phyloP scores from a whole-genome alignment of 2,329 filamentous ascomycete species.

The Diplodia corticola region DNA sequence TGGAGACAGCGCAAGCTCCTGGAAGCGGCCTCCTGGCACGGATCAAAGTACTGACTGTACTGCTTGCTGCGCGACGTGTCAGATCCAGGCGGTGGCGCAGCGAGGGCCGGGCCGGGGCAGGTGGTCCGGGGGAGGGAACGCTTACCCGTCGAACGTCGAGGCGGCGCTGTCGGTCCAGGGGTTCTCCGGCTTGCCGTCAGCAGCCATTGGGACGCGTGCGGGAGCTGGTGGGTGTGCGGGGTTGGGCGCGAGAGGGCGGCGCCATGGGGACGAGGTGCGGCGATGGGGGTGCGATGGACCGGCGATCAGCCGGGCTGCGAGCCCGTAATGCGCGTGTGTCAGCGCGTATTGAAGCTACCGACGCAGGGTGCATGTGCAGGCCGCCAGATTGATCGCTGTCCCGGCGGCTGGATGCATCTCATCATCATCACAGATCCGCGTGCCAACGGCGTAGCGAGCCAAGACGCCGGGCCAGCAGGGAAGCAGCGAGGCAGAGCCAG shows the following conservation, averaged over 20 bases:
- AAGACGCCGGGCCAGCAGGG: neutral
- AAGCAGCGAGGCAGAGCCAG: too few species aligned
- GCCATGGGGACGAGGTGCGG: constrained; percentile 1
- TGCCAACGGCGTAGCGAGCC: constrained; percentile 13
- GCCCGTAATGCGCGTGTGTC: neutral
- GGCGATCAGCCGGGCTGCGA: neutral
- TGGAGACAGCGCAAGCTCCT: constrained; percentile 85
- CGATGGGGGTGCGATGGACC: neutral
- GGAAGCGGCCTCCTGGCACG: constrained; percentile 88
- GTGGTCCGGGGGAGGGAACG: constrained; percentile 3
- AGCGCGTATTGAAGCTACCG: neutral
- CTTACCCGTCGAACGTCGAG: constrained; percentile 43
- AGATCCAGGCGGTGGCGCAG: neutral
- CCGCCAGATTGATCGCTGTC: constrained; percentile 7
- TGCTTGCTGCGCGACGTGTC: constrained; percentile 63
- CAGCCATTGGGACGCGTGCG: constrained; percentile 19
- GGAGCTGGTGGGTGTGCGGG: constrained; percentile 5
- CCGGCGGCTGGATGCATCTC: neutral
- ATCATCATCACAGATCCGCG: constrained; percentile 2
- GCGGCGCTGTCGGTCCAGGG: constrained; percentile 38
- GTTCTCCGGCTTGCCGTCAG: constrained; percentile 30
- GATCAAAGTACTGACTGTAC: constrained; percentile 88
- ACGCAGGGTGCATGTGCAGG: neutral
- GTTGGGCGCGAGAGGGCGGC: constrained; percentile 4
- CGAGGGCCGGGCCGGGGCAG: constrained; percentile 19